phyloP scores from a whole-genome alignment of 495 filamentous ascomycete species.

The Tuber magnatum region DNA sequence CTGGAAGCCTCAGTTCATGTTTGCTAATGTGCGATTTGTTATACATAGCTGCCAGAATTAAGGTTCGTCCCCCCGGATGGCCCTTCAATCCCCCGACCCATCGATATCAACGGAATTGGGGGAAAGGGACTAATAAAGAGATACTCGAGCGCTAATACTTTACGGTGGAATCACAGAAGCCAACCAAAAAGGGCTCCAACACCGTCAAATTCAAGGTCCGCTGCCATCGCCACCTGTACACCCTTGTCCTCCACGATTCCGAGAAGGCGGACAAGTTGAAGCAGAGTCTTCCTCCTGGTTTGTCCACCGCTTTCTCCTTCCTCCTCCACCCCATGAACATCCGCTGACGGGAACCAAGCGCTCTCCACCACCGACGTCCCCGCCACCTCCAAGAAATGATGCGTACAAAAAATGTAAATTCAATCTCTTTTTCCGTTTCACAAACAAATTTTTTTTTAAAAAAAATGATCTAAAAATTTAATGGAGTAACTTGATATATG shows the following conservation, averaged over 20 bases:
- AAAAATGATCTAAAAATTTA: background rate
- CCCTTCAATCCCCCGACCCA: background rate
- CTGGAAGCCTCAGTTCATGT: background rate
- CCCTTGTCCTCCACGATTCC: conserved; percentile 90
- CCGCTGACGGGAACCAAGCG: conserved; percentile 45
- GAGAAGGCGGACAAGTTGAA: conserved; percentile 99
- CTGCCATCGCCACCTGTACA: conserved; percentile 90
- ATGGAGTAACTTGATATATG: background rate
- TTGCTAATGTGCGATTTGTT: conserved; percentile 6
- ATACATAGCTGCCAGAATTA: conserved; percentile 39
- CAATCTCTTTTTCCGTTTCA: background rate
- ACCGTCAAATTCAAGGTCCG: conserved; percentile 99
- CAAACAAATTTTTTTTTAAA: conserved; percentile 4
- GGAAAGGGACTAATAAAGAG: conserved; percentile 11
- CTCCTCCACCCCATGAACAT: background rate
- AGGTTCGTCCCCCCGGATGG: conserved; percentile 28
- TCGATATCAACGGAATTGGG: background rate
- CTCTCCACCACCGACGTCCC: conserved; percentile 70
- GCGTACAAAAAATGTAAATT: background rate
- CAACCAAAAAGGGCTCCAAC: conserved; percentile 71
- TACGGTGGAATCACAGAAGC: conserved; percentile 60
- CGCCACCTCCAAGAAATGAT: conserved; percentile 33
- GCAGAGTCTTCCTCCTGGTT: conserved; percentile 95
- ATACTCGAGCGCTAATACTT: conserved; percentile 45
- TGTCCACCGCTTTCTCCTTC: conserved; percentile 41